Conservation (phyloP, 345 rosid genomes). For the Syzygium grande region DNA sequence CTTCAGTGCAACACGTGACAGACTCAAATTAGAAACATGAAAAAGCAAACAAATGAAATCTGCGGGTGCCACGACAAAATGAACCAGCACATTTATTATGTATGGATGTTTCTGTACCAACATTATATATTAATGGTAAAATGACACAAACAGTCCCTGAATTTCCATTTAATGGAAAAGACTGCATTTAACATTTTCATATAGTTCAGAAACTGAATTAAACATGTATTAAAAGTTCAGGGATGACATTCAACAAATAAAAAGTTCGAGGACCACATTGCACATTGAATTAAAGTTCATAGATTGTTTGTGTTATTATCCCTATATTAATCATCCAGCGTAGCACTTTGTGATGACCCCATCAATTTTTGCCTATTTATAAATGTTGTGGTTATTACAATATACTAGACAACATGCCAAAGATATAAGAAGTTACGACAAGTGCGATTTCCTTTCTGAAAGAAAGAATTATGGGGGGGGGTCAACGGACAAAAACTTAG, state of each 20-base stretch:
- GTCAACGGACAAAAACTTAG: background rate
- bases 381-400: background rate
- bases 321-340: background rate
- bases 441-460: background rate
- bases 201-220: too few species aligned
- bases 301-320: too few species aligned
- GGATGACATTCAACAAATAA: too few species aligned
- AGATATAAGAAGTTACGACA: background rate
- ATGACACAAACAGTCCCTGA: too few species aligned
- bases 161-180: too few species aligned
- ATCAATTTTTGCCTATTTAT: background rate
- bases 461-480: background rate
- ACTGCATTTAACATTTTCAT: too few species aligned
- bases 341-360: background rate
- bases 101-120: background rate
- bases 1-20: background rate
- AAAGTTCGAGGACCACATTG: too few species aligned
- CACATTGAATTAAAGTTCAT: too few species aligned
- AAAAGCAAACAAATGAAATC: background rate
- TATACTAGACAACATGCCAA: background rate
- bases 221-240: too few species aligned
- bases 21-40: background rate
- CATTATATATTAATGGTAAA: background rate
- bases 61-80: background rate
- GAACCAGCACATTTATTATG: background rate